phyloP scores from a whole-genome alignment of 1,139 yeast species.

The Candida albicans region DNA sequence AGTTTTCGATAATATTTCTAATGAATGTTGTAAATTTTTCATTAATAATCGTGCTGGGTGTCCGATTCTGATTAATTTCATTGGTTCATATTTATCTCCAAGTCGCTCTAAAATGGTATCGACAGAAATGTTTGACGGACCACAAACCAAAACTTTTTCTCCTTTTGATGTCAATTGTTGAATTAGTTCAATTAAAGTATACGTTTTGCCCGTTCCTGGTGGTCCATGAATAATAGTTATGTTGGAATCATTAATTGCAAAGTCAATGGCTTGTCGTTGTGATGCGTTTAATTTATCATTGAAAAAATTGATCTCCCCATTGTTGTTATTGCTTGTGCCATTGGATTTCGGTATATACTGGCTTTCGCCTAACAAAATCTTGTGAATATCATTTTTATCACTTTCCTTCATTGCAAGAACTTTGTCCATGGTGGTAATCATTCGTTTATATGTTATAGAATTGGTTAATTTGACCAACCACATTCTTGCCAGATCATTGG shows the following conservation, averaged over 20 bases:
- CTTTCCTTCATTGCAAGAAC: conserved; percentile 47
- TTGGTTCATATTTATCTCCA: conserved; percentile 29
- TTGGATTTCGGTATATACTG: conserved; percentile 23
- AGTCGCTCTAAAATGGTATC: conserved; percentile 87
- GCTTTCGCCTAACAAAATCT: conserved; percentile 46
- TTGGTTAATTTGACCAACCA: conserved; percentile 70
- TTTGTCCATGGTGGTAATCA: conserved; percentile 77
- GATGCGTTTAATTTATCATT: conserved; percentile 64
- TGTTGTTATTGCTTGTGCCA: neutral
- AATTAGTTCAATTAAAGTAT: conserved; percentile 81
- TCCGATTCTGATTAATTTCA: conserved; percentile 69
- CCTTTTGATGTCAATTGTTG: conserved; percentile 65
- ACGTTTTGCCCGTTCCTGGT: conserved; percentile 63
- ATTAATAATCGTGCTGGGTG: conserved; percentile 86
- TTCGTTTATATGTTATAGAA: conserved; percentile 70
- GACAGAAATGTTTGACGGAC: conserved; percentile 94
- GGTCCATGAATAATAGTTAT: conserved; percentile 51
- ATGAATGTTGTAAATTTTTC: conserved; percentile 64
- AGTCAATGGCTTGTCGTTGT: conserved; percentile 51
- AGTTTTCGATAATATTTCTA: conserved; percentile 66
- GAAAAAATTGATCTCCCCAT: conserved; percentile 30
- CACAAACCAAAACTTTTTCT: conserved; percentile 82
- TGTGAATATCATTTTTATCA: conserved; percentile 38
- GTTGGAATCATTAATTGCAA: conserved; percentile 41
- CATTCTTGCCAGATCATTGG: conserved; percentile 41